Evolutionary conservation across 257 asterid genomes (phyloP).

Genomic region (Orobanche coerulescens): DNA sequence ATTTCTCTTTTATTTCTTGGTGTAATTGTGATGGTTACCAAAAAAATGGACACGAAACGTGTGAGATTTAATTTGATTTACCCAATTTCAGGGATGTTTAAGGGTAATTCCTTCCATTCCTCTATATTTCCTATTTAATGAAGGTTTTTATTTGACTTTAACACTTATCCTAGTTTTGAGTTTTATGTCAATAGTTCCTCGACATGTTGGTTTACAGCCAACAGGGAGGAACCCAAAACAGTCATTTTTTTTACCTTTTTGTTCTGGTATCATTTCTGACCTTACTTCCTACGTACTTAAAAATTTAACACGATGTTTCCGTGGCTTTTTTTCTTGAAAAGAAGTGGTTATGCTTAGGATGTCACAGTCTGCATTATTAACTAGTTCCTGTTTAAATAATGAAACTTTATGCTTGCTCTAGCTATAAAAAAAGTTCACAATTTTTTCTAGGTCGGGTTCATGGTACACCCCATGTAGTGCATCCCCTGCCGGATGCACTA

Average conservation of each 20-base stretch:
- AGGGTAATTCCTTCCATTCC: not conserved
- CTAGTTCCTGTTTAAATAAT: slow-evolving; percentile 2
- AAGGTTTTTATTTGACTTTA: not conserved
- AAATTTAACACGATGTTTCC: not conserved
- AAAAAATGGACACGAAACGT: not conserved
- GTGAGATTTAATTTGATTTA: not conserved
- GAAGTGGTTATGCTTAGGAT: slow-evolving; percentile 1
- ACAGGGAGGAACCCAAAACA: slow-evolving; percentile 3
- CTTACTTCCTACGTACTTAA: not conserved
- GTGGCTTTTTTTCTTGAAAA: not conserved
- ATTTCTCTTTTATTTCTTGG: not conserved
- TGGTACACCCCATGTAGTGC: too few relatives aligned
- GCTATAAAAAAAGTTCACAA: not conserved
- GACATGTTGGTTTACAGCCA: not conserved
- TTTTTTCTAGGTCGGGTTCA: too few relatives aligned
- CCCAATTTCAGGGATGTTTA: slow-evolving; percentile 6
- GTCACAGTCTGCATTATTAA: slow-evolving; percentile 6
- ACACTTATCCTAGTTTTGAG: not conserved
- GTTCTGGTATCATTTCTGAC: not conserved
- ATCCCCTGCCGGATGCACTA: too few relatives aligned
- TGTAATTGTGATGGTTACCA: not conserved
- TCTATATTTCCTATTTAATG: not conserved
- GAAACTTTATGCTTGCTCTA: not conserved
- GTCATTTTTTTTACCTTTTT: not conserved
- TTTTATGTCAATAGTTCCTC: not conserved